Conservation (phyloP, 768 basidiomycete genomes). For the Calocybe gangraenosa region DNA sequence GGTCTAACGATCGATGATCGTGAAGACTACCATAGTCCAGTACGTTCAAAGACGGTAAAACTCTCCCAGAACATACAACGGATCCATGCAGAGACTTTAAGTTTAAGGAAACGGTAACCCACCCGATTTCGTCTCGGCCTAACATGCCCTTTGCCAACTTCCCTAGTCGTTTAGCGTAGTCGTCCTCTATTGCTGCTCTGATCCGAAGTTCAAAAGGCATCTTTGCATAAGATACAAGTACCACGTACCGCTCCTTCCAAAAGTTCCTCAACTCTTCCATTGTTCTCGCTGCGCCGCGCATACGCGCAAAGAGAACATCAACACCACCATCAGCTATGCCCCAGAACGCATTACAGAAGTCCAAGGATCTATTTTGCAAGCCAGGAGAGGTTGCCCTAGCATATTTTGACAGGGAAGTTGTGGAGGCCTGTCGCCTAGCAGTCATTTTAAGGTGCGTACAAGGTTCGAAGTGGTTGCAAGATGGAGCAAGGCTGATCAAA, state of each 20-base stretch:
- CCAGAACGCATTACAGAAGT: slow-evolving; percentile 99
- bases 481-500: slow-evolving; percentile 3
- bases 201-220: slow-evolving; percentile 2
- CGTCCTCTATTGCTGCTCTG: slow-evolving; percentile 90
- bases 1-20: slow-evolving; percentile 5
- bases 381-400: slow-evolving; percentile 53
- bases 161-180: slow-evolving; percentile 82
- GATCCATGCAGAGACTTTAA: background rate
- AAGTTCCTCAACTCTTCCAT: slow-evolving; percentile 84
- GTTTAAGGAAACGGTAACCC: slow-evolving; percentile 27
- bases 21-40: slow-evolving; percentile 1
- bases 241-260: slow-evolving; percentile 89
- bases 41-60: background rate
- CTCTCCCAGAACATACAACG: too few species aligned
- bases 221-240: background rate
- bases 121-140: slow-evolving; percentile 95
- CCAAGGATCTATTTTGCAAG: slow-evolving; percentile 49
- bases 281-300: slow-evolving; percentile 81
- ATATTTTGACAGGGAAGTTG: slow-evolving; percentile 73
- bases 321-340: slow-evolving; percentile 82
- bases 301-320: slow-evolving; percentile 85
- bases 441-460: slow-evolving; percentile 42
- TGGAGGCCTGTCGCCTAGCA: slow-evolving; percentile 76
- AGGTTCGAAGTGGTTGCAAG: slow-evolving; percentile 9
- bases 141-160: slow-evolving; percentile 74